Conservation (phyloP, 1,139 yeast genomes). For the Blastobotrys malaysiensis region DNA sequence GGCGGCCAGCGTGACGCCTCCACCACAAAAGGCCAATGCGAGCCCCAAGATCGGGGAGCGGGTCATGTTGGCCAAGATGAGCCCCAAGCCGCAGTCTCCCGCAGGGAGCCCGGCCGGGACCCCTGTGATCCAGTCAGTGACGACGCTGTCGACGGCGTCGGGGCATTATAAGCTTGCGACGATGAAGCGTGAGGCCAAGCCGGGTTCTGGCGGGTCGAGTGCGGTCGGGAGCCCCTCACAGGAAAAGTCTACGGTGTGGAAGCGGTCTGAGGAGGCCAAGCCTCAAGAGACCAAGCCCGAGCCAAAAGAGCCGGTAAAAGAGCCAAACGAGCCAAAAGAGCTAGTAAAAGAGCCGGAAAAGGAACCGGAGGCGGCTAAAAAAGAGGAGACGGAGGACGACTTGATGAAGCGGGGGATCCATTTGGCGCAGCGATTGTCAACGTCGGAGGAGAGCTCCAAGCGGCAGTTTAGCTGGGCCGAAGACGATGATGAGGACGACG, state of each 20-base stretch:
- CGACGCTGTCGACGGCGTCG: constrained; percentile 29
- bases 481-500: constrained; percentile 36
- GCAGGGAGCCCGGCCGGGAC: constrained; percentile 16
- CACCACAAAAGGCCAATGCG: constrained; percentile 6
- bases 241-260: constrained; percentile 27
- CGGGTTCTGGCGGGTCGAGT: constrained; percentile 16
- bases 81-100: constrained; percentile 6
- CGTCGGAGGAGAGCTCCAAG: constrained; percentile 19
- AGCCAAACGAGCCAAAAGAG: constrained; percentile 6
- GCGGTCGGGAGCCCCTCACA: constrained; percentile 23
- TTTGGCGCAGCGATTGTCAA: constrained; percentile 32
- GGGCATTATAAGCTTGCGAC: constrained; percentile 34
- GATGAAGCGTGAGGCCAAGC: constrained; percentile 25
- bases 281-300: too few species aligned
- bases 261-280: constrained; percentile 17
- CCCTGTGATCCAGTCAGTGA: constrained; percentile 20
- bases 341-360: background rate
- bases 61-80: background rate
- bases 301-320: background rate
- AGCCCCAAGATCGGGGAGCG: constrained; percentile 1
- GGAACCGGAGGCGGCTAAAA: constrained; percentile 4
- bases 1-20: background rate
- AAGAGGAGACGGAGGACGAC: constrained; percentile 33
- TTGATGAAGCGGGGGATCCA: constrained; percentile 33
- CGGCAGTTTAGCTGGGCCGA: constrained; percentile 38